Conservation (phyloP, 2,329 filamentous ascomycete species). For the Fusarium secorum region DNA sequence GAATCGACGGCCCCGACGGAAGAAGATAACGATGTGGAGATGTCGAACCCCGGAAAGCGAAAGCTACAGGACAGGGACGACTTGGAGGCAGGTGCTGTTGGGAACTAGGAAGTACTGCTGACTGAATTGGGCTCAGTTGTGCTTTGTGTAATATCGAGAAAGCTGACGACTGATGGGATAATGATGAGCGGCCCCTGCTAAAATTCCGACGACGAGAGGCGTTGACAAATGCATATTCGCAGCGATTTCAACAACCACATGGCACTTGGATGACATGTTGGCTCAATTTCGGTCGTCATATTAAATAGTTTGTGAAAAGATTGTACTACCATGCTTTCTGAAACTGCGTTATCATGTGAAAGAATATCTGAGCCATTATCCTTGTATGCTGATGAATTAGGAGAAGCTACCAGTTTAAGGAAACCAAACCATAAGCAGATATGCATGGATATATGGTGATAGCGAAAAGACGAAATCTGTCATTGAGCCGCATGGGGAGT, state of each 20-base stretch:
- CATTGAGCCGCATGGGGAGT: not conserved
- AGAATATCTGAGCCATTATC: not conserved
- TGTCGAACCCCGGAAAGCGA: constrained; percentile 56
- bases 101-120: not conserved
- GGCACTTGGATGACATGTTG: not conserved
- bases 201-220: not conserved
- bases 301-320: constrained; percentile 8
- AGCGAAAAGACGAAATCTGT: not conserved
- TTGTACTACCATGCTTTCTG: not conserved
- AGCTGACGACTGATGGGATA: constrained; percentile 9
- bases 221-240: constrained; percentile 1
- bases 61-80: constrained; percentile 58
- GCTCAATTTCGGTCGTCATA: not conserved
- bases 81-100: constrained; percentile 17
- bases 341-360: not conserved
- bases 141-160: constrained; percentile 4
- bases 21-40: constrained; percentile 49
- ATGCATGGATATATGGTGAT: not conserved
- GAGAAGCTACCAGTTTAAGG: not conserved
- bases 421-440: not conserved
- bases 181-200: constrained; percentile 7
- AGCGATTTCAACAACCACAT: not conserved
- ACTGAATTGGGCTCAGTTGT: not conserved
- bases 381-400: not conserved
- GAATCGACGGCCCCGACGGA: constrained; percentile 27